Conservation (phyloP, 495 filamentous ascomycete genomes). For the Xylaria flabelliformis region DNA sequence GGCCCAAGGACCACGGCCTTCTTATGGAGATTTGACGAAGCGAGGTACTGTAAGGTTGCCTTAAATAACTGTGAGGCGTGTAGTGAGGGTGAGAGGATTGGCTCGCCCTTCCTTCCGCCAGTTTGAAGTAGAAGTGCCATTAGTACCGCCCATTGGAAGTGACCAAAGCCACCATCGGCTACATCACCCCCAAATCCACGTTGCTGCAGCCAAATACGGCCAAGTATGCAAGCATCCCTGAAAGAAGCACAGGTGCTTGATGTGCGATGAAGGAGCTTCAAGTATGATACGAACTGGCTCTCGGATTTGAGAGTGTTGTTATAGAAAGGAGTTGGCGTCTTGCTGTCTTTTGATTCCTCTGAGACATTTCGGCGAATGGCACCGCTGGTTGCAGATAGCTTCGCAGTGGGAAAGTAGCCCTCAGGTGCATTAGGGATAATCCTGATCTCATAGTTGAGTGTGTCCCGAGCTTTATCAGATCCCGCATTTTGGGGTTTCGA, state of each 20-base stretch:
- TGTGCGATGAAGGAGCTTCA: conserved; percentile 71
- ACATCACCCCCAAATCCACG: conserved; percentile 75
- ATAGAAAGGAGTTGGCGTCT: conserved; percentile 77
- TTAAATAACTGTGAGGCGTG: conserved; percentile 96
- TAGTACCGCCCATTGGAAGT: conserved; percentile 85
- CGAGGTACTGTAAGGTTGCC: conserved; percentile 82
- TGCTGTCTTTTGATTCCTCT: conserved; percentile 45
- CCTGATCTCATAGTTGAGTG: conserved; percentile 64
- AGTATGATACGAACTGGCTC: conserved; percentile 70
- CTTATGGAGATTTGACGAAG: conserved; percentile 68
- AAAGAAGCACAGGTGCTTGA: conserved; percentile 72
- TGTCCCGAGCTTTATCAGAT: conserved; percentile 28
- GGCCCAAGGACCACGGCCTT: conserved; percentile 65
- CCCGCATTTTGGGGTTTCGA: conserved; percentile 9
- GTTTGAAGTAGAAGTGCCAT: conserved; percentile 82
- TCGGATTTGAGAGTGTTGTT: conserved; percentile 88
- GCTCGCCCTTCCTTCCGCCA: conserved; percentile 70
- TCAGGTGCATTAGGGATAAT: conserved; percentile 76
- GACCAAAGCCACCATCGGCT: conserved; percentile 84
- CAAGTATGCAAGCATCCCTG: conserved; percentile 82
- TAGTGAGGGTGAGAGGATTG: conserved; percentile 76
- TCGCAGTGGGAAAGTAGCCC: conserved; percentile 67
- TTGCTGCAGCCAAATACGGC: conserved; percentile 87
- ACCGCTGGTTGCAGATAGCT: conserved; percentile 72
- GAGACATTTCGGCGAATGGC: conserved; percentile 64